Evolutionary conservation across 352 stramenopile genomes (phyloP).

Genomic region (Plasmopara viticola): DNA sequence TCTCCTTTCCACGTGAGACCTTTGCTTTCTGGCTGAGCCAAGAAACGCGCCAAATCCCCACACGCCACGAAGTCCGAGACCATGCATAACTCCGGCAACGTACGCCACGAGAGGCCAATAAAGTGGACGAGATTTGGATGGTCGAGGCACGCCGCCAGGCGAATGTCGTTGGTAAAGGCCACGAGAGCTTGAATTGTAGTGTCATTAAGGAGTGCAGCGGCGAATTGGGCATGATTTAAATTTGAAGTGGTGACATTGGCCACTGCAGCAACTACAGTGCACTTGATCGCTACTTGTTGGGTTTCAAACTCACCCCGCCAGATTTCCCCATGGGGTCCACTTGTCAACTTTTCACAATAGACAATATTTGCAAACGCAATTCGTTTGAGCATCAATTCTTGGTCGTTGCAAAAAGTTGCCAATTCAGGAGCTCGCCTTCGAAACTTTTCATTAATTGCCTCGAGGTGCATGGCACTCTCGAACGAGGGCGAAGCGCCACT

Average conservation of each 20-base stretch:
- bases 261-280: slow-evolving; percentile 16
- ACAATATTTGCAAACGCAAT: slow-evolving; percentile 28
- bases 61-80: slow-evolving; percentile 36
- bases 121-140: slow-evolving; percentile 52
- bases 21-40: slow-evolving; percentile 29
- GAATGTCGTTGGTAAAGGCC: slow-evolving; percentile 43
- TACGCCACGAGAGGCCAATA: slow-evolving; percentile 41
- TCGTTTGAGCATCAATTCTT: slow-evolving; percentile 35
- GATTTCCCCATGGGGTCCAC: slow-evolving; percentile 39
- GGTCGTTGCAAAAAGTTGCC: slow-evolving; percentile 29
- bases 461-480: slow-evolving; percentile 22
- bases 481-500: slow-evolving; percentile 14
- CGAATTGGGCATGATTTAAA: neutral
- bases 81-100: slow-evolving; percentile 39
- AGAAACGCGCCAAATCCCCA: slow-evolving; percentile 32
- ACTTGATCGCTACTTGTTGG: slow-evolving; percentile 52
- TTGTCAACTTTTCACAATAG: slow-evolving; percentile 24
- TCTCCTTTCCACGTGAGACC: slow-evolving; percentile 31
- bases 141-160: slow-evolving; percentile 37
- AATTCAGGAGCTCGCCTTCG: slow-evolving; percentile 22
- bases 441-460: slow-evolving; percentile 31
- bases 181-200: slow-evolving; percentile 26
- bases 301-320: slow-evolving; percentile 49
- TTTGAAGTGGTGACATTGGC: neutral
- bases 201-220: slow-evolving; percentile 17